These are phyloP conservation scores for Biscogniauxia sp. DNA, from an alignment of 2,329 filamentous ascomycete genomes.

Conservation along the genomic window DNA sequence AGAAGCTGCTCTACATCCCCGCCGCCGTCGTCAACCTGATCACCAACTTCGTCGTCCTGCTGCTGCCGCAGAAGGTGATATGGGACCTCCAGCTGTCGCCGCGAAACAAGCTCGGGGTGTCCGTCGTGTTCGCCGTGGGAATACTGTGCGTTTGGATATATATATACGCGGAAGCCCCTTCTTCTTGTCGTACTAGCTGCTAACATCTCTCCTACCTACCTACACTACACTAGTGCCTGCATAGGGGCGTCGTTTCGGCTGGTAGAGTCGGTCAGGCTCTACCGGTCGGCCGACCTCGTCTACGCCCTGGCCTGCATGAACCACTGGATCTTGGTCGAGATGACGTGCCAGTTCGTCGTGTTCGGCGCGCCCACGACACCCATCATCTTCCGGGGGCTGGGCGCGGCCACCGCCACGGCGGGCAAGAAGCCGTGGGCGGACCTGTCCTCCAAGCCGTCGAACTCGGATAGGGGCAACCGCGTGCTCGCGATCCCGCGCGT, in stretches of 20 bases:
- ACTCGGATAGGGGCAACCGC: not conserved
- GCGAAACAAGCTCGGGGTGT: not conserved
- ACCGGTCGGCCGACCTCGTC: not conserved
- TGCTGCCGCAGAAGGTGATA: not conserved
- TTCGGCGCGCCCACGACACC: not conserved
- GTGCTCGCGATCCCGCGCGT: not conserved
- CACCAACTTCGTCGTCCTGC: slow-evolving; percentile 27
- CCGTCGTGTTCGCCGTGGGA: not conserved
- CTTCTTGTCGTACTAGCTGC: not conserved
- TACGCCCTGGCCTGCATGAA: not conserved
- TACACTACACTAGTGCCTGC: no score
- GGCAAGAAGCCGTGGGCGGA: not conserved
- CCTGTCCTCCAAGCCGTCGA: not conserved
- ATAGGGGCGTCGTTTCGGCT: not conserved
- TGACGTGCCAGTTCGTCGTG: not conserved
- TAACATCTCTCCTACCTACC: no score
- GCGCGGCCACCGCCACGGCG: not conserved
- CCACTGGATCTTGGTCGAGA: not conserved
- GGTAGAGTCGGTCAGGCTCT: not conserved
- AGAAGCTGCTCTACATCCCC: slow-evolving; percentile 40
- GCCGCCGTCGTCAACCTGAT: slow-evolving; percentile 42
- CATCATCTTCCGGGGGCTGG: not conserved
- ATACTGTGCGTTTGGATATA: not conserved
- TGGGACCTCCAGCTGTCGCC: not conserved
- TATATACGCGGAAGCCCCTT: no score